These are phyloP conservation scores for Magnolia officinalis DNA, from an alignment of 164 flowering plant species.

Conservation along the genomic window DNA sequence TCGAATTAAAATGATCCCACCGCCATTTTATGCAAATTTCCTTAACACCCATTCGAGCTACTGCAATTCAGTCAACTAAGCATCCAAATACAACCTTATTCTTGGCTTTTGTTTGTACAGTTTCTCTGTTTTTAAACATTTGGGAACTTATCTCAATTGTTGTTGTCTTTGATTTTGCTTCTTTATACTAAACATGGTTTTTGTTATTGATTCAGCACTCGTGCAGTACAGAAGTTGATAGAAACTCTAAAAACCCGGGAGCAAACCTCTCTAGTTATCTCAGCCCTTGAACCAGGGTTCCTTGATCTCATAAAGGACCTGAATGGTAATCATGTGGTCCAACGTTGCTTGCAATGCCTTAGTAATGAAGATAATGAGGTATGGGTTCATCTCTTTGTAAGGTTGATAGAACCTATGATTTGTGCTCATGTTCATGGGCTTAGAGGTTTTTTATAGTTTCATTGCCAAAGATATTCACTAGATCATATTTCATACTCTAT, in stretches of 20 bases:
- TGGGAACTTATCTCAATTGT: not conserved
- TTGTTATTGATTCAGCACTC: conserved; percentile 48
- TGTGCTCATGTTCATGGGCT: not conserved
- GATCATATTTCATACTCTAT: not conserved
- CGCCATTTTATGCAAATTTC: not conserved
- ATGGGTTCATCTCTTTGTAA: conserved; percentile 6
- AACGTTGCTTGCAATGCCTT: conserved; percentile 65
- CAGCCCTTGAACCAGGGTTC: conserved; percentile 67
- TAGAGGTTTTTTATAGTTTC: not conserved
- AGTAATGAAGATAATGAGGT: conserved; percentile 68
- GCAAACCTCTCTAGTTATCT: conserved; percentile 43
- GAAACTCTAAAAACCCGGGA: conserved; percentile 56
- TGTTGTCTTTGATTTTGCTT: not conserved
- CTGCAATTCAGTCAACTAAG: too few species aligned
- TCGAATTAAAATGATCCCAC: not conserved
- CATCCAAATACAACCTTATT: too few species aligned
- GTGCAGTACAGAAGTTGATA: conserved; percentile 78
- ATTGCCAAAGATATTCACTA: not conserved
- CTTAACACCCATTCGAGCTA: too few species aligned
- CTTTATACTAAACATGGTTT: not conserved
- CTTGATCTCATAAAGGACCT: conserved; percentile 63
- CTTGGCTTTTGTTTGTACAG: too few species aligned
- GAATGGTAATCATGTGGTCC: conserved; percentile 89
- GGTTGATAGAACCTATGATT: not conserved
- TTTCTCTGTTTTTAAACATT: not conserved